Conservation (phyloP, 208 protist species). For the Tetramitus jugosus region DNA sequence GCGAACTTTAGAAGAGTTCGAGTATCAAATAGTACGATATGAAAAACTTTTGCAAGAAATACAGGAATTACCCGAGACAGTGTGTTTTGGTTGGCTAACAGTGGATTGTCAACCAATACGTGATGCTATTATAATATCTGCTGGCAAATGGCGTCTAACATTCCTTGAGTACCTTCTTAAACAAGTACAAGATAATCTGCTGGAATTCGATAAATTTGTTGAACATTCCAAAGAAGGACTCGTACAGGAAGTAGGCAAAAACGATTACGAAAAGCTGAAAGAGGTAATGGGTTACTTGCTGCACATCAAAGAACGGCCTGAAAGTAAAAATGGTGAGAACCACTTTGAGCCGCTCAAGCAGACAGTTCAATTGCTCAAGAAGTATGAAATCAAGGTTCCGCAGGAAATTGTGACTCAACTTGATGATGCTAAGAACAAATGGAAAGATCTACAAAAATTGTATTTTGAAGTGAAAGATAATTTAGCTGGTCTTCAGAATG, state of each 20-base stretch:
- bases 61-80: conserved; percentile 30
- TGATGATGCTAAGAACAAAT: conserved; percentile 21
- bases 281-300: conserved; percentile 46
- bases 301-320: conserved; percentile 38
- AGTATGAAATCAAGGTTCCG: conserved; percentile 42
- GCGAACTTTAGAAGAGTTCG: conserved; percentile 7
- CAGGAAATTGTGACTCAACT: conserved; percentile 23
- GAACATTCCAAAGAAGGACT: conserved; percentile 21
- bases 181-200: conserved; percentile 21
- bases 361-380: conserved; percentile 44
- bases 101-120: conserved; percentile 51
- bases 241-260: conserved; percentile 22
- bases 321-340: conserved; percentile 28
- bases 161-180: conserved; percentile 44
- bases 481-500: background rate
- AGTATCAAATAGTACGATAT: conserved; percentile 17
- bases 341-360: conserved; percentile 46
- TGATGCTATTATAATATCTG: conserved; percentile 37
- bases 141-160: conserved; percentile 45
- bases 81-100: conserved; percentile 43
- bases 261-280: conserved; percentile 42
- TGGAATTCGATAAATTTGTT: conserved; percentile 27
- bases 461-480: conserved; percentile 26
- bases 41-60: conserved; percentile 18
- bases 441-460: conserved; percentile 5